A percentile compares a stretch with the other conserved stretches of the same genome.
Conservation (phyloP, 2,329 filamentous ascomycete genomes). For the Corynespora cassiicola region DNA sequence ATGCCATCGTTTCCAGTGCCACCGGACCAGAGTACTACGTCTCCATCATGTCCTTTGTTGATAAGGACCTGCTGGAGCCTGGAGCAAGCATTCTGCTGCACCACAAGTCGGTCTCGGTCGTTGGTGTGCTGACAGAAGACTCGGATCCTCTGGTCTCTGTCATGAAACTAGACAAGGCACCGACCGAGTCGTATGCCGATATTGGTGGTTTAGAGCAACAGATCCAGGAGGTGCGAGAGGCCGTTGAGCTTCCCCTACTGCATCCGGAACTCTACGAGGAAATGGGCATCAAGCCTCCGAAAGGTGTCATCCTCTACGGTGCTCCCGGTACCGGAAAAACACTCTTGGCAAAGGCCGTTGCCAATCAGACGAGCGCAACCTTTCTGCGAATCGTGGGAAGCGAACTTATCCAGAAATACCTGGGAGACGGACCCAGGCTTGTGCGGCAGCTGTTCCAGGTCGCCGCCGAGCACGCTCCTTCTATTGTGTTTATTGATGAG, state of each 20-base stretch:
- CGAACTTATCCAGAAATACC: constrained; percentile 97
- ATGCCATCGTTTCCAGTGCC: constrained; percentile 96
- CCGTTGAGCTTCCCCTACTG: constrained; percentile 90
- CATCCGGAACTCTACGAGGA: constrained; percentile 98
- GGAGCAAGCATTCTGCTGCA: constrained; percentile 94
- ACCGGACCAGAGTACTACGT: constrained; percentile 99
- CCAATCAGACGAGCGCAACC: constrained; percentile 98
- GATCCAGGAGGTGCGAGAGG: constrained; percentile 97
- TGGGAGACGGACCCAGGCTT: constrained; percentile 92
- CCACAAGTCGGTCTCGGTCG: constrained; percentile 97
- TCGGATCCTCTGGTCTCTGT: constrained; percentile 94
- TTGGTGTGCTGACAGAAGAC: constrained; percentile 95
- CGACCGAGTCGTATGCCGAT: constrained; percentile 97
- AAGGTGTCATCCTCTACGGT: constrained; percentile 98
- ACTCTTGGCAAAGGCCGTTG: constrained; percentile 94
- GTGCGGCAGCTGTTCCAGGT: constrained; percentile 97
- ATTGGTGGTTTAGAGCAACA: constrained; percentile 95
- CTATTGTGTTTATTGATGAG: constrained; percentile 99
- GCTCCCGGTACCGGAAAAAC: constrained; percentile 97
- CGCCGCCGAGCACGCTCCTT: constrained; percentile 92
- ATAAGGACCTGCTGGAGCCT: constrained; percentile 96
- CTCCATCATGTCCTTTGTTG: constrained; percentile 99
- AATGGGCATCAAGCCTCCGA: constrained; percentile 99
- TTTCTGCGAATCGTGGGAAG: constrained; percentile 97
- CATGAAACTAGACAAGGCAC: constrained; percentile 99